These are phyloP conservation scores for Sphagnum fallax DNA, from an alignment of 228 moss, liverwort and hornwort species.

Conservation along the genomic window DNA sequence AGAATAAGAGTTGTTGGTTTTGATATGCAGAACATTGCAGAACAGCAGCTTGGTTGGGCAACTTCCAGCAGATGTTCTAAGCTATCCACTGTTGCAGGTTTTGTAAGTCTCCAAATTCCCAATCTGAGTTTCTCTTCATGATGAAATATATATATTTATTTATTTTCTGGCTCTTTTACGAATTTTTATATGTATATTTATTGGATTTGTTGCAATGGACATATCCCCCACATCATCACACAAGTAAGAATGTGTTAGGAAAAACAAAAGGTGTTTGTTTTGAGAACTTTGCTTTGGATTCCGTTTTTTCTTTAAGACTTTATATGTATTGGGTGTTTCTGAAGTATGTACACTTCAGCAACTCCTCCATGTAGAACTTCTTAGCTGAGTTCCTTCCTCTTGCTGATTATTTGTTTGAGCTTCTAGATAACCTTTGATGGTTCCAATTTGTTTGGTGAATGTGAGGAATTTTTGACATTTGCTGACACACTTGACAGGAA, in stretches of 20 bases:
- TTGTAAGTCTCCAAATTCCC: conserved; percentile 26
- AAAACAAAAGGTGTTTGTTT: too few relatives aligned
- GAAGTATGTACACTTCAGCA: too few relatives aligned
- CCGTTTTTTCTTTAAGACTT: too few relatives aligned
- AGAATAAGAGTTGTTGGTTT: not conserved
- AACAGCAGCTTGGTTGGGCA: conserved; percentile 23
- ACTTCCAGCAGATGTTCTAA: conserved; percentile 18
- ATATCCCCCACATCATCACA: too few relatives aligned
- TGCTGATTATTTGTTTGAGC: too few relatives aligned
- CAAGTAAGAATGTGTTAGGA: too few relatives aligned
- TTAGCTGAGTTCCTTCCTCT: too few relatives aligned
- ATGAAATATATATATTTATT: not conserved
- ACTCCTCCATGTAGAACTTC: too few relatives aligned
- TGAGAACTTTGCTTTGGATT: too few relatives aligned
- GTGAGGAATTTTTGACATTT: not conserved
- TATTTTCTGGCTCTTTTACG: not conserved
- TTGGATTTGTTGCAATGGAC: not conserved
- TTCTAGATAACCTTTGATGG: not conserved
- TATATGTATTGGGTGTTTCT: too few relatives aligned
- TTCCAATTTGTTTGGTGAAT: not conserved
- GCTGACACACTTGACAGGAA: conserved; percentile 27
- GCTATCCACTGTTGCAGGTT: conserved; percentile 17
- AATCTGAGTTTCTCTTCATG: conserved; percentile 1
- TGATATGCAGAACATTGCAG: conserved; percentile 30
- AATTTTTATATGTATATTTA: not conserved